Percentiles rank a stretch among this genome's conserved stretches.
Evolutionary conservation across 2,329 filamentous ascomycete genomes (phyloP).

Genomic region (Stachybotrys chlorohalonatus): DNA sequence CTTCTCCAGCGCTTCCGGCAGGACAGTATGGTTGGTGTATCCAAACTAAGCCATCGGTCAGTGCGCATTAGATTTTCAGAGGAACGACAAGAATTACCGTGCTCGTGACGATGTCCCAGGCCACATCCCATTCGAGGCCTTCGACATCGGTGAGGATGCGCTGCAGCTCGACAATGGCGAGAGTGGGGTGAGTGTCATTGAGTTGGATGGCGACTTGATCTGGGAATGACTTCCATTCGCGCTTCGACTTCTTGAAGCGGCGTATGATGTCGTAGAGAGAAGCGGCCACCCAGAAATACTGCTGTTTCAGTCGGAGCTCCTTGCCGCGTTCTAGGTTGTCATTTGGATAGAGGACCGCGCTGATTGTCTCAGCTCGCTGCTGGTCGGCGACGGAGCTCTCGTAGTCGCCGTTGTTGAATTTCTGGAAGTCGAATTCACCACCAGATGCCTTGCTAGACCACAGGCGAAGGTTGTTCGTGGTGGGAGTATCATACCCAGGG

Average conservation of each 20-base stretch:
- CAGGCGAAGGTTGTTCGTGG: constrained; percentile 91
- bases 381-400: constrained; percentile 97
- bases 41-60: constrained; percentile 50
- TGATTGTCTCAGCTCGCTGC: constrained; percentile 98
- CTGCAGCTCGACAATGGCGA: constrained; percentile 92
- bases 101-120: constrained; percentile 71
- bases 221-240: constrained; percentile 83
- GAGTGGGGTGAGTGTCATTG: constrained; percentile 94
- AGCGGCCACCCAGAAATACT: constrained; percentile 99
- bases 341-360: constrained; percentile 92
- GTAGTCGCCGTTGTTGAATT: constrained; percentile 97
- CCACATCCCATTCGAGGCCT: constrained; percentile 85
- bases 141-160: constrained; percentile 86
- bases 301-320: constrained; percentile 94
- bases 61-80: background rate
- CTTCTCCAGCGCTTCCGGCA: constrained; percentile 95
- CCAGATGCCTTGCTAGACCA: constrained; percentile 98
- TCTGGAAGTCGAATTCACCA: constrained; percentile 98
- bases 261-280: constrained; percentile 94
- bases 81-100: constrained; percentile 34
- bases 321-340: constrained; percentile 96
- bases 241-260: constrained; percentile 94
- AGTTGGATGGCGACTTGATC: constrained; percentile 96
- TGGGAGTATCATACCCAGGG: constrained; percentile 79
- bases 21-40: constrained; percentile 97